Evolutionary conservation across 352 stramenopile genomes (phyloP), one percentile per base, ranked within the genome.

Genomic region (Phytophthora fragariaefolia): DNA sequence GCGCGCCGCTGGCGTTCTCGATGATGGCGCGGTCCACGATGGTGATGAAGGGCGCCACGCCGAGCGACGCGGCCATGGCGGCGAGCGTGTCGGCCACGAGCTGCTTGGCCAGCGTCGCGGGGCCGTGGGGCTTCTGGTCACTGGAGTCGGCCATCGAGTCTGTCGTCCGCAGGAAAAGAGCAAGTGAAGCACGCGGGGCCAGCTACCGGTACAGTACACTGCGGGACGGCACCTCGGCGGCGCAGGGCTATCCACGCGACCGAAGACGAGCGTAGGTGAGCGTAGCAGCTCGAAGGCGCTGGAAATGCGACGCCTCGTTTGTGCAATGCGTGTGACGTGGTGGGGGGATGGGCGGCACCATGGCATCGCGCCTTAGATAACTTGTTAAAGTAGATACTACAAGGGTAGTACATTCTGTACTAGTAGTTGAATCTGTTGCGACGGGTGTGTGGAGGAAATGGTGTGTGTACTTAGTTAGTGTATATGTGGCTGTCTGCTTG

Each of bases 11-110:
- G 17, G 89, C 89, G 67, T 97, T 97, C 71, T 96, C 88, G 50
- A 96, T 95, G 74, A 97, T 96, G 40, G 89, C 85, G 42, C 90
- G 89, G 58, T 97, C 90, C 32, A 97, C 84, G 56, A 95, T 90
- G 22, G 89, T 93, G 76, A 96, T 96, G 74, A 96, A 95, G 55
- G 88, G 88, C 34, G 88, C 88, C 3, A 96, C 86, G 6, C 76
- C 83, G 45, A 95, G 73, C 22, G 88, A 96, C 24, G 88, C 86
- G 9, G 68, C 61, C 34, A 77, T 77, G 23, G 88, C 88, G 17
- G 88, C 77, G 13, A 66, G 74, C n/a, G 89, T 27, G 66, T 96
- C 88, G 4, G 74, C 71, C 13, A 66, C 76, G 52, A 96, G 80
- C 17, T 85, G 75, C 55, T 85, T 83, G 43, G 71, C 75, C 0